Evolutionary conservation across 2,329 filamentous ascomycete species (phyloP).

Genomic region (Trichophyton verrucosum): DNA sequence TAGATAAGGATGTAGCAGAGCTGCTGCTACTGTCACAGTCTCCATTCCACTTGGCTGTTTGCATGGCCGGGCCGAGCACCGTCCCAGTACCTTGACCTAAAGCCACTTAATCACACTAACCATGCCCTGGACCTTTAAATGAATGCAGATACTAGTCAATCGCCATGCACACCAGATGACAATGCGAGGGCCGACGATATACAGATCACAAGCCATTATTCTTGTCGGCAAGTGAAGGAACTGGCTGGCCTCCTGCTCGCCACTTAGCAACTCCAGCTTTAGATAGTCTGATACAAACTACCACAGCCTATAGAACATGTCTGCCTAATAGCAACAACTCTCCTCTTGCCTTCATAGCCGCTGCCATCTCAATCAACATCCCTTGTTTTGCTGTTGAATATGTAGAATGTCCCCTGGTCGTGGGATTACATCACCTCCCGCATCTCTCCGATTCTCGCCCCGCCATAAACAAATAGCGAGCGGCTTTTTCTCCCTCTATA

Average conservation of each 20-base stretch:
- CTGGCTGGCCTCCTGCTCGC: too few relatives aligned
- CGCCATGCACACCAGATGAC: neutral
- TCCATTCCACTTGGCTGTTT: neutral
- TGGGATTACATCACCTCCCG: slow-evolving; percentile 3
- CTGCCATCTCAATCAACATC: neutral
- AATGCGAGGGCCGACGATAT: neutral
- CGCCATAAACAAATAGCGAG: neutral
- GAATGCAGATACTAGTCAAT: neutral
- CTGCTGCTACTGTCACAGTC: neutral
- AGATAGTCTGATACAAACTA: neutral
- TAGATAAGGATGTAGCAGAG: neutral
- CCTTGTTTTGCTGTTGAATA: neutral
- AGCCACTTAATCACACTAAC: neutral
- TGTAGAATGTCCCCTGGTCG: too few relatives aligned
- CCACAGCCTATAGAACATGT: too few relatives aligned
- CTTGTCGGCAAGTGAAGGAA: neutral
- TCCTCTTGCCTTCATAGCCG: too few relatives aligned
- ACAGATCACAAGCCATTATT: neutral
- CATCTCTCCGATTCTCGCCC: slow-evolving; percentile 4
- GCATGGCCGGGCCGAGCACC: neutral
- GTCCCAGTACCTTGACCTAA: neutral
- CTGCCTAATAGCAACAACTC: too few relatives aligned
- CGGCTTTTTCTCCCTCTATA: neutral
- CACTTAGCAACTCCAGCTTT: neutral
- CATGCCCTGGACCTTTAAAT: neutral